A percentile compares a stretch with the other conserved stretches of the same genome.
Conservation (phyloP, 139 green algal genomes). For the Auxenochlorella pyrenoidosa region DNA sequence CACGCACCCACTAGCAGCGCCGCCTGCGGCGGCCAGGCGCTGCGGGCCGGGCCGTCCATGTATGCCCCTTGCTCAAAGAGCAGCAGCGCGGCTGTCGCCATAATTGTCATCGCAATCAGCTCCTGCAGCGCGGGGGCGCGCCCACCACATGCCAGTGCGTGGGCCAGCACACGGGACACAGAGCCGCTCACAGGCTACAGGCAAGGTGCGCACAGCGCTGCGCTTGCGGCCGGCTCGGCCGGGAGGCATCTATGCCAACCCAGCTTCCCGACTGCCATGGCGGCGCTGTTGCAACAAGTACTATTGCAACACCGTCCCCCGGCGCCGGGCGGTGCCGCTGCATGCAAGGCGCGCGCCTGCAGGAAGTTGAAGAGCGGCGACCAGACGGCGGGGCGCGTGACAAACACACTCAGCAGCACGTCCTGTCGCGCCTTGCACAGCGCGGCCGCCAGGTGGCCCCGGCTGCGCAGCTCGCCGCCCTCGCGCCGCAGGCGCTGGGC, state of each 20-base stretch:
- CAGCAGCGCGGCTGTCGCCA: slow-evolving; percentile 22
- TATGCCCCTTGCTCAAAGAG: not conserved
- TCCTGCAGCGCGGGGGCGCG: not conserved
- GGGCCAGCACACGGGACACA: no score
- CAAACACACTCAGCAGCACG: slow-evolving; percentile 18
- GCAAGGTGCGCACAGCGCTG: no score
- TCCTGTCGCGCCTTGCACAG: slow-evolving; percentile 36
- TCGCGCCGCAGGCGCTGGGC: not conserved
- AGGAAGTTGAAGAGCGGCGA: slow-evolving; percentile 2
- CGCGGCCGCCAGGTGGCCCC: slow-evolving; percentile 2
- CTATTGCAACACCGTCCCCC: no score
- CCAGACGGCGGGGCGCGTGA: slow-evolving; percentile 23
- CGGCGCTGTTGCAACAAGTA: no score
- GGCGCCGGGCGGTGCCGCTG: no score
- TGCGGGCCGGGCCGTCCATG: not conserved
- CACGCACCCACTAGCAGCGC: not conserved
- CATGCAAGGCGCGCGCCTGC: not conserved
- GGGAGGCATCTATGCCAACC: no score
- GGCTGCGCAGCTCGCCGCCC: not conserved
- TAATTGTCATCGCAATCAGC: slow-evolving; percentile 1
- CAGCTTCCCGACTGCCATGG: no score
- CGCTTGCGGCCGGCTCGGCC: no score
- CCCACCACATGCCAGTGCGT: no score
- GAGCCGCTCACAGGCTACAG: no score
- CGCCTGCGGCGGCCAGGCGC: not conserved